These are phyloP conservation scores for Takashimella tepidaria DNA, from an alignment of 1,284 basidiomycete genomes.

Conservation along the genomic window DNA sequence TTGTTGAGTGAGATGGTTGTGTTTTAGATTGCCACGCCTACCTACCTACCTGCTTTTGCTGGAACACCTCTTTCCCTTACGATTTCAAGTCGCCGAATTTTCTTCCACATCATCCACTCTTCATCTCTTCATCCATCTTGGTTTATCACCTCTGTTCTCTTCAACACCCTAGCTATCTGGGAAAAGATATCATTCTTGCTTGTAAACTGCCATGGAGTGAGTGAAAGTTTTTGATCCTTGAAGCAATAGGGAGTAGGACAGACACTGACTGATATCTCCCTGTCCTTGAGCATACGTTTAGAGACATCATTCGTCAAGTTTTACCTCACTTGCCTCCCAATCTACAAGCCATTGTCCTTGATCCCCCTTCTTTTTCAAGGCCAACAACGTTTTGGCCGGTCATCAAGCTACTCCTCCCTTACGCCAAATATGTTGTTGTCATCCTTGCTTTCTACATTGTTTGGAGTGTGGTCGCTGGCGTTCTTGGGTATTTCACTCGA, in stretches of 20 bases:
- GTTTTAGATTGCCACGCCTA: not conserved
- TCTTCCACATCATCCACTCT: not conserved
- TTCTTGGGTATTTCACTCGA: slow-evolving; percentile 34
- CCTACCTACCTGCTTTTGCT: too few relatives aligned
- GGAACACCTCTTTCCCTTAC: too few relatives aligned
- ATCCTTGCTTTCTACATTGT: slow-evolving; percentile 38
- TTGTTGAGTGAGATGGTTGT: not conserved
- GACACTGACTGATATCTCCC: too few relatives aligned
- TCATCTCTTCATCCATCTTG: not conserved
- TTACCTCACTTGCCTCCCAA: slow-evolving; percentile 30
- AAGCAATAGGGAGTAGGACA: too few relatives aligned
- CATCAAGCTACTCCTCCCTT: slow-evolving; percentile 30
- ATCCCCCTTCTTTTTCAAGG: slow-evolving; percentile 33
- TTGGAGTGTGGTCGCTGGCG: slow-evolving; percentile 28
- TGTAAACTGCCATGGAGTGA: too few relatives aligned
- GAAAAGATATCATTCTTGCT: too few relatives aligned
- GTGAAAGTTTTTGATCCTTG: too few relatives aligned
- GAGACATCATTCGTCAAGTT: slow-evolving; percentile 19
- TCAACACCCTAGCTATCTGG: slow-evolving; percentile 8
- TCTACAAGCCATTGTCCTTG: slow-evolving; percentile 23
- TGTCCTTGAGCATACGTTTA: too few relatives aligned
- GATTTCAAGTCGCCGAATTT: too few relatives aligned
- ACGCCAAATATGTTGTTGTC: slow-evolving; percentile 32
- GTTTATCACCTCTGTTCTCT: slow-evolving; percentile 2
- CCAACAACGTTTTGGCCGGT: slow-evolving; percentile 35